Conservation (phyloP, 805 yeast genomes). For the Ogataea chonburiensis region DNA sequence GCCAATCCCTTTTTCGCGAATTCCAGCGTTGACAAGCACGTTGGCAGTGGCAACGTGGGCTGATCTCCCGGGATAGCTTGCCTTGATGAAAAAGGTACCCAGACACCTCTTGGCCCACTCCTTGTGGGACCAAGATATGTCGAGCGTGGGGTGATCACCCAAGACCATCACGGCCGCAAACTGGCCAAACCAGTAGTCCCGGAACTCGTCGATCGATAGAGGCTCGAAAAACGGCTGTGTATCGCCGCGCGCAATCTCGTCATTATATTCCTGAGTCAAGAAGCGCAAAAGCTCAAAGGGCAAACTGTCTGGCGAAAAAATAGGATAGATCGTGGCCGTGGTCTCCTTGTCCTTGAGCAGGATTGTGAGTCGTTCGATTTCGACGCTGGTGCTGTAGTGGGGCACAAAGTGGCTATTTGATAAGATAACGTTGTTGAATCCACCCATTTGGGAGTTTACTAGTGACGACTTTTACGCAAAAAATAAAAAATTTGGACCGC, state of each 20-base stretch:
- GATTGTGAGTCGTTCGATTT: conserved; percentile 67
- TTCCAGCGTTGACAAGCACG: conserved; percentile 88
- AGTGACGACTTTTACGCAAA: conserved; percentile 18
- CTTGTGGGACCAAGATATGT: conserved; percentile 40
- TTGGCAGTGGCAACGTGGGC: conserved; percentile 91
- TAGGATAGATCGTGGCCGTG: conserved; percentile 89
- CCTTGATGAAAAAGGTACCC: conserved; percentile 81
- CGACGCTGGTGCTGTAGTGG: conserved; percentile 28
- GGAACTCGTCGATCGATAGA: conserved; percentile 71
- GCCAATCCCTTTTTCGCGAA: conserved; percentile 90
- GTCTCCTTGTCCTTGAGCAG: conserved; percentile 85
- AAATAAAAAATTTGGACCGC: conserved; percentile 3
- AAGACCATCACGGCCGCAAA: conserved; percentile 75
- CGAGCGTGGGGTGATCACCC: conserved; percentile 62
- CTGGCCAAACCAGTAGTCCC: conserved; percentile 82
- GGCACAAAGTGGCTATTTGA: conserved; percentile 33
- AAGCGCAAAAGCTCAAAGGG: conserved; percentile 81
- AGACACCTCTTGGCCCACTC: conserved; percentile 94
- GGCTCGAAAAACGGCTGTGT: conserved; percentile 85
- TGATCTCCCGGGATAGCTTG: conserved; percentile 90
- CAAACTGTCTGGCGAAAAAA: conserved; percentile 59
- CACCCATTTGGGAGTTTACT: conserved; percentile 29
- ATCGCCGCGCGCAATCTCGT: conserved; percentile 87
- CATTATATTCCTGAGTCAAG: conserved; percentile 86
- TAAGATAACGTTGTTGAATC: conserved; percentile 32